Evolutionary conservation across 441 rosid genomes (phyloP).

Genomic region (Adansonia gregorii): DNA sequence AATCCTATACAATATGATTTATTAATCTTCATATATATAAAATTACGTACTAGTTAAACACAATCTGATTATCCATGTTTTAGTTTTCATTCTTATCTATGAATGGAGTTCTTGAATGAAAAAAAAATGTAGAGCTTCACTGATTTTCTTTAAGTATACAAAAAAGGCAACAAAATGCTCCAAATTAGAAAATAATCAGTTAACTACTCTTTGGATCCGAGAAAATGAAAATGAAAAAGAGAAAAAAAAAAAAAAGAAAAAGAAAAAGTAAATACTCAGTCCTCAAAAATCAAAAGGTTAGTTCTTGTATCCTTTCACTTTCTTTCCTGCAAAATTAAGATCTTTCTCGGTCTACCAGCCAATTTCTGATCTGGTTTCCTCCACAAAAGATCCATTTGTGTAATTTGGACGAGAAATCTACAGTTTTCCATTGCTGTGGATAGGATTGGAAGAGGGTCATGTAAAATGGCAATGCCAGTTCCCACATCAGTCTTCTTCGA

Average conservation of each 20-base stretch:
- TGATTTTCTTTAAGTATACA: too few species aligned
- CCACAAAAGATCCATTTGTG: neutral
- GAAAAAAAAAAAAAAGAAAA: neutral
- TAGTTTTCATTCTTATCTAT: too few species aligned
- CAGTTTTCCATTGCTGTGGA: slow-evolving; percentile 28
- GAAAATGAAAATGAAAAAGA: too few species aligned
- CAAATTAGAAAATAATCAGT: slow-evolving; percentile 1
- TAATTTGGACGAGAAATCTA: slow-evolving; percentile 25
- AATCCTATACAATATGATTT: too few species aligned
- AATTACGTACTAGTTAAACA: too few species aligned
- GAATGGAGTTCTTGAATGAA: too few species aligned
- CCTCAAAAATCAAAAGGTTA: slow-evolving; percentile 25
- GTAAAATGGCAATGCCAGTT: too few species aligned
- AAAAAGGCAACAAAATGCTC: neutral
- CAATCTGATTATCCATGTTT: too few species aligned
- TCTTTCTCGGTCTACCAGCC: slow-evolving; percentile 28
- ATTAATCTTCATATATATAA: too few species aligned
- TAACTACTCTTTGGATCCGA: neutral
- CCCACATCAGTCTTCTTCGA: neutral
- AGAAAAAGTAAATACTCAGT: neutral
- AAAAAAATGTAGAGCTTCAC: neutral
- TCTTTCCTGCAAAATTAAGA: slow-evolving; percentile 18
- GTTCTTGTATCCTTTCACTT: neutral
- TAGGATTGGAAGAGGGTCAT: too few species aligned
- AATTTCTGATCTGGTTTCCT: slow-evolving; percentile 26